phyloP scores from a whole-genome alignment of 495 filamentous ascomycete genomes.

The Aspergillus nidulans region DNA sequence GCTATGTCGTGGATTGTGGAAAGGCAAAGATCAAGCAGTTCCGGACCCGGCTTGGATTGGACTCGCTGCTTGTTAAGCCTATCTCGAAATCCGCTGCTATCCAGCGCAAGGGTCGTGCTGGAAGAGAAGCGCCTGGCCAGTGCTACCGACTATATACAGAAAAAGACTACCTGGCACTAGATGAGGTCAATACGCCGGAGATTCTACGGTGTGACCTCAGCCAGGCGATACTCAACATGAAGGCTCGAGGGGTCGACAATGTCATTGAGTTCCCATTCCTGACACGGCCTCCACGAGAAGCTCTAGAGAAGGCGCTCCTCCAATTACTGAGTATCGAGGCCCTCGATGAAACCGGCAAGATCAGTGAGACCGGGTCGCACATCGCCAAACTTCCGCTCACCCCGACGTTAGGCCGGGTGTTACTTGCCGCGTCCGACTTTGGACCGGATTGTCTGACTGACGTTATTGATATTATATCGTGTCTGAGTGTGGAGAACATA shows the following conservation, averaged over 20 bases:
- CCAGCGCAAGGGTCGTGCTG: constrained; percentile 87
- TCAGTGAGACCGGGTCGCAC: constrained; percentile 68
- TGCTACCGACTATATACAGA: constrained; percentile 91
- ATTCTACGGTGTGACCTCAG: constrained; percentile 87
- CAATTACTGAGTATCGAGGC: constrained; percentile 76
- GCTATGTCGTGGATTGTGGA: constrained; percentile 87
- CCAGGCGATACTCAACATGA: constrained; percentile 86
- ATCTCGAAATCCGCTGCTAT: constrained; percentile 93
- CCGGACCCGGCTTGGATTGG: constrained; percentile 75
- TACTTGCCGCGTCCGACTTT: constrained; percentile 72
- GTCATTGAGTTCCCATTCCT: constrained; percentile 81
- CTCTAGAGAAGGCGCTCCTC: constrained; percentile 77
- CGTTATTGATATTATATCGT: constrained; percentile 87
- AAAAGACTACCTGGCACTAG: constrained; percentile 62
- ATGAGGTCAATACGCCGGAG: constrained; percentile 76
- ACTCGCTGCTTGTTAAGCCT: constrained; percentile 84
- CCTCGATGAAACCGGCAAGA: constrained; percentile 63
- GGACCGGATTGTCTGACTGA: constrained; percentile 70
- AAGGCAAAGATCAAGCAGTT: constrained; percentile 95
- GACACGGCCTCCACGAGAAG: constrained; percentile 70
- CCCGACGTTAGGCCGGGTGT: constrained; percentile 73
- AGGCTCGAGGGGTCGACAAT: constrained; percentile 82
- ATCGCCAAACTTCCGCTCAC: constrained; percentile 82
- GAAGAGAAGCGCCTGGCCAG: constrained; percentile 84
- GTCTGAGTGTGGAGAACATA: constrained; percentile 82